These are phyloP conservation scores for Scolecobasidium constrictum DNA, from an alignment of 2,329 filamentous ascomycete genomes.

Conservation along the genomic window DNA sequence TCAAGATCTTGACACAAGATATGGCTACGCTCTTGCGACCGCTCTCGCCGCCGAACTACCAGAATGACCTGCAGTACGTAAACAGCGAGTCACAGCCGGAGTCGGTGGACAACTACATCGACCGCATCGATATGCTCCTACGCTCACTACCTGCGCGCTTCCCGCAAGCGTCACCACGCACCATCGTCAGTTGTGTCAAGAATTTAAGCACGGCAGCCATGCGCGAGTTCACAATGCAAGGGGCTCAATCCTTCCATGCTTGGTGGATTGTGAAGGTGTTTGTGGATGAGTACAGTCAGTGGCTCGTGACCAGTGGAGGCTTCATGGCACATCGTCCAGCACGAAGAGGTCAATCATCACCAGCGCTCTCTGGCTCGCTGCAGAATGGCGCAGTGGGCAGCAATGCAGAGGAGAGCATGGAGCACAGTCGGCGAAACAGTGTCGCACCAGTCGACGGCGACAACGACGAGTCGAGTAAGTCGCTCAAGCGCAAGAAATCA, in stretches of 20 bases:
- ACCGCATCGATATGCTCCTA: slow-evolving; percentile 68
- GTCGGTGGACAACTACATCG: slow-evolving; percentile 52
- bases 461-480: slow-evolving; percentile 2
- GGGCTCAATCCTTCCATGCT: slow-evolving; percentile 72
- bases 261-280: slow-evolving; percentile 97
- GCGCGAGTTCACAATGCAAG: slow-evolving; percentile 68
- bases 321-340: slow-evolving; percentile 45
- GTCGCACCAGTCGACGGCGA: not conserved
- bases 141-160: slow-evolving; percentile 59
- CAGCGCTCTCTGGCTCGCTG: not conserved
- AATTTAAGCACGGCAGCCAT: slow-evolving; percentile 66
- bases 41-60: slow-evolving; percentile 30
- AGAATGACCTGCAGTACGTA: slow-evolving; percentile 13
- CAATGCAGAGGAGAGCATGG: not conserved
- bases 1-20: slow-evolving; percentile 45
- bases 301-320: slow-evolving; percentile 80
- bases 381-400: not conserved
- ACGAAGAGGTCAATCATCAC: slow-evolving; percentile 1
- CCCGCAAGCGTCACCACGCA: slow-evolving; percentile 59
- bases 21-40: slow-evolving; percentile 63
- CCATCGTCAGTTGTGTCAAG: slow-evolving; percentile 67
- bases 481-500: not conserved
- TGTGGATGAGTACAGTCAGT: slow-evolving; percentile 87
- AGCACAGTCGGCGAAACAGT: slow-evolving; percentile 2
- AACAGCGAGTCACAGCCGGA: not conserved